Conservation (phyloP, 2,329 filamentous ascomycete genomes). For the Leptographium wingfieldii region DNA sequence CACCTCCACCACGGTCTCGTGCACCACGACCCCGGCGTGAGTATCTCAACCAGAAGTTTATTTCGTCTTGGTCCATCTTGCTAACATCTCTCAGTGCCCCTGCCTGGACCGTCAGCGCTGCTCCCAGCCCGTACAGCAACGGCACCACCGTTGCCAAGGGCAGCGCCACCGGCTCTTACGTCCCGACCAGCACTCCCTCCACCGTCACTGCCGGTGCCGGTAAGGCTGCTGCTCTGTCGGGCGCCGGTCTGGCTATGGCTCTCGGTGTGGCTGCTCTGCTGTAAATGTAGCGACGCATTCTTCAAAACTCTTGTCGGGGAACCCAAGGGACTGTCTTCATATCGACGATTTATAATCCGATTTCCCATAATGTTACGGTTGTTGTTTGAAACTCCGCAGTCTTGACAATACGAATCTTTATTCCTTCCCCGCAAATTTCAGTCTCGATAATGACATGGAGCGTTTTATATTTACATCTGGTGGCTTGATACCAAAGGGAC, state of each 20-base stretch:
- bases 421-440: neutral
- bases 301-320: conserved; percentile 5
- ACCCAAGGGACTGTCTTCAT: neutral
- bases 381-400: conserved; percentile 1
- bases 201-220: conserved; percentile 42
- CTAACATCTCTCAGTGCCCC: neutral
- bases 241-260: conserved; percentile 46
- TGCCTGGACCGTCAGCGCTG: neutral
- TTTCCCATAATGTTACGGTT: neutral
- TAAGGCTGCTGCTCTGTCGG: conserved; percentile 43
- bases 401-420: conserved; percentile 5
- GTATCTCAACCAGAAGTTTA: neutral
- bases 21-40: conserved; percentile 30
- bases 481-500: conserved; percentile 1
- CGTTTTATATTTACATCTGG: neutral
- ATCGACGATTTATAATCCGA: neutral
- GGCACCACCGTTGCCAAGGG: conserved; percentile 18
- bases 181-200: conserved; percentile 28
- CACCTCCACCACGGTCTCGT: conserved; percentile 38
- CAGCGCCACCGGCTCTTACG: conserved; percentile 14
- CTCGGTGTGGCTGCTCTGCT: conserved; percentile 46
- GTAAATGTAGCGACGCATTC: conserved; percentile 29
- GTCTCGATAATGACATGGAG: conserved; percentile 4
- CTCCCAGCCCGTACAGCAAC: conserved; percentile 22
- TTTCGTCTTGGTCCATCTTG: neutral